Conservation (phyloP, 23 red algal genomes). For the Gracilaria gracilis region DNA sequence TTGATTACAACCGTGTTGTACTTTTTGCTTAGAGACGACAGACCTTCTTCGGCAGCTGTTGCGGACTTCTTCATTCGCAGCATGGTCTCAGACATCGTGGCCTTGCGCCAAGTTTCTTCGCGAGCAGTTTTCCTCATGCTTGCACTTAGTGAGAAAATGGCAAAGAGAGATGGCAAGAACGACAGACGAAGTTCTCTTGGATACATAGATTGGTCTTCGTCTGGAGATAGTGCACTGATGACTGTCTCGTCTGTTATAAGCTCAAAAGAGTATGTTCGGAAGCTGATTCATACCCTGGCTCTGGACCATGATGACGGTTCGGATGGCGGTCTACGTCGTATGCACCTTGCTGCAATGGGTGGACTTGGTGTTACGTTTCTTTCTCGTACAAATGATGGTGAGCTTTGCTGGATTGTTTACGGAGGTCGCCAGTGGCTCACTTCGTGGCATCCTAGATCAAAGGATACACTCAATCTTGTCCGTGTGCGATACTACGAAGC, state of each 20-base stretch:
- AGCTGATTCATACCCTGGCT: slow-evolving; percentile 75
- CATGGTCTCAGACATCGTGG: slow-evolving; percentile 78
- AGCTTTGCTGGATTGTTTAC: slow-evolving; percentile 70
- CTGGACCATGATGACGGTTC: slow-evolving; percentile 74
- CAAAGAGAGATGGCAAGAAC: neutral
- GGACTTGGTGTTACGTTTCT: slow-evolving; percentile 41
- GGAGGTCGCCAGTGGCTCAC: slow-evolving; percentile 79
- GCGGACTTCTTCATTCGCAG: slow-evolving; percentile 65
- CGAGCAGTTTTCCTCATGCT: slow-evolving; percentile 70
- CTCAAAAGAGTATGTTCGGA: slow-evolving; percentile 46
- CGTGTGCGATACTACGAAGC: slow-evolving; percentile 73
- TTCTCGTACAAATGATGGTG: slow-evolving; percentile 68
- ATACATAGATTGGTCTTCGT: neutral
- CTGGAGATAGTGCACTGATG: slow-evolving; percentile 32
- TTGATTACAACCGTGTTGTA: slow-evolving; percentile 71
- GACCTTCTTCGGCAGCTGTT: slow-evolving; percentile 56
- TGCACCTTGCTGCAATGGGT: slow-evolving; percentile 24
- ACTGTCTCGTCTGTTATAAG: slow-evolving; percentile 41
- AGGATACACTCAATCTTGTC: slow-evolving; percentile 63
- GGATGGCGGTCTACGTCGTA: slow-evolving; percentile 9
- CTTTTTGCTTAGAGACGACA: slow-evolving; percentile 68
- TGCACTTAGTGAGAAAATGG: slow-evolving; percentile 53
- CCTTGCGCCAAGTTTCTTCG: slow-evolving; percentile 66
- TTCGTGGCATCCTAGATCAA: slow-evolving; percentile 78
- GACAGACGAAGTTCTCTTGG: neutral